phyloP scores from a whole-genome alignment of 1,284 basidiomycete genomes.

The Takashimella koratensis region DNA sequence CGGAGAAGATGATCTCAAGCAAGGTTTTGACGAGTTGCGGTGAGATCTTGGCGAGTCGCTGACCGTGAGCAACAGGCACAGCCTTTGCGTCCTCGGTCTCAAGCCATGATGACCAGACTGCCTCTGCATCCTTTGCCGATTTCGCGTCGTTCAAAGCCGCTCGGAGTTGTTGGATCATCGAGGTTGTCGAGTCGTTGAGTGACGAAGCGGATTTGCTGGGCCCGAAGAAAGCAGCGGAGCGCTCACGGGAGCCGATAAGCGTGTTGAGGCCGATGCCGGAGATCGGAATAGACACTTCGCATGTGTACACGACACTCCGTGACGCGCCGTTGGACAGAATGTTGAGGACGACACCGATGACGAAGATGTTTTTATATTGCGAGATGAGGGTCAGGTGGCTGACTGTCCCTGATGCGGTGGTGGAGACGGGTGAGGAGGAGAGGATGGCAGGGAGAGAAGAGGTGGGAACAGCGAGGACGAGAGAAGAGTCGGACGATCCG shows the following conservation, averaged over 20 bases:
- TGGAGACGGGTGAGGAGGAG: slow-evolving; percentile 16
- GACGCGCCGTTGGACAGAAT: slow-evolving; percentile 7
- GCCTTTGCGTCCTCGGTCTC: slow-evolving; percentile 8
- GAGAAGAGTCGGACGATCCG: slow-evolving; percentile 16
- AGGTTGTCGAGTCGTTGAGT: neutral
- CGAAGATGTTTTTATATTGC: slow-evolving; percentile 2
- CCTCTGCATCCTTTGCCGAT: slow-evolving; percentile 12
- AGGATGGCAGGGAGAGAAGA: slow-evolving; percentile 30
- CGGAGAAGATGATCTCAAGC: slow-evolving; percentile 20
- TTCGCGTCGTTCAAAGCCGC: slow-evolving; percentile 1
- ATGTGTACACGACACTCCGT: slow-evolving; percentile 34
- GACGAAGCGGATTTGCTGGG: neutral
- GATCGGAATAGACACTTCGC: slow-evolving; percentile 31
- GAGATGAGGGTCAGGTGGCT: slow-evolving; percentile 25
- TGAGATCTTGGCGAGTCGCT: neutral
- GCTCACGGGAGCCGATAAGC: slow-evolving; percentile 28
- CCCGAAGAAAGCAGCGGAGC: slow-evolving; percentile 21
- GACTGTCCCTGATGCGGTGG: slow-evolving; percentile 19
- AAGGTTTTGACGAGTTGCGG: slow-evolving; percentile 16
- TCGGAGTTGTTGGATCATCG: slow-evolving; percentile 9
- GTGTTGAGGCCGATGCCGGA: slow-evolving; percentile 36
- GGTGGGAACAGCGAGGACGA: slow-evolving; percentile 30
- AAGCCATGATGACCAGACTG: slow-evolving; percentile 13
- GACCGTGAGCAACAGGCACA: neutral
- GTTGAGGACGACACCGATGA: slow-evolving; percentile 22